These are phyloP conservation scores for Mycena albidolilacea DNA, from an alignment of 768 basidiomycete species.

Conservation along the genomic window DNA sequence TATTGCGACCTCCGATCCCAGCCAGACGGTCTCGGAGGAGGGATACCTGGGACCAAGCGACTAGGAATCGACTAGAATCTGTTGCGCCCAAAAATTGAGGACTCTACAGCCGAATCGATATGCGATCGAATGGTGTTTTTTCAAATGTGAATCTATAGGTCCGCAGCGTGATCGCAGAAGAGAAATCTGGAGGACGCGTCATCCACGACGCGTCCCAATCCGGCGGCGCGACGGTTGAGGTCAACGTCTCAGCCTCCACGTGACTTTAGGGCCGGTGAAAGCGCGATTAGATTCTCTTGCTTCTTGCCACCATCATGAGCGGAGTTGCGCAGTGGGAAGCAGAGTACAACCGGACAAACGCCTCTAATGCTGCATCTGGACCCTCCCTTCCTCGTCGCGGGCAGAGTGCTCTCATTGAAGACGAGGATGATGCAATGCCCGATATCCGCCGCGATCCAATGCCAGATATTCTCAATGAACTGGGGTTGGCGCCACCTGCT, in stretches of 20 bases:
- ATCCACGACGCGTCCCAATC: no score
- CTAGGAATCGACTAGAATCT: no score
- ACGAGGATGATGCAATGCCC: slow-evolving; percentile 54
- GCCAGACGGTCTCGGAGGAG: no score
- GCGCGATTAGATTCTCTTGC: slow-evolving; percentile 40
- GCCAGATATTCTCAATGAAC: neutral
- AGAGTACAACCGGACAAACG: slow-evolving; percentile 50
- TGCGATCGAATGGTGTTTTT: no score
- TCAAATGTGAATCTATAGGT: no score
- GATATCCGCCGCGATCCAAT: slow-evolving; percentile 36
- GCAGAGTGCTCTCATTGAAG: slow-evolving; percentile 51
- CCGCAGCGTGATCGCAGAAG: no score
- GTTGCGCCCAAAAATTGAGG: no score
- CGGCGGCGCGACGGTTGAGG: no score
- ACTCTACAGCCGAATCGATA: no score
- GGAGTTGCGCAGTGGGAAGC: slow-evolving; percentile 52
- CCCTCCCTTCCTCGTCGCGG: slow-evolving; percentile 51
- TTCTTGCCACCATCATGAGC: slow-evolving; percentile 21
- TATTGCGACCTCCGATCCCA: no score
- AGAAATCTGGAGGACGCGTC: no score
- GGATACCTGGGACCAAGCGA: no score
- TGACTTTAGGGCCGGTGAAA: slow-evolving; percentile 49
- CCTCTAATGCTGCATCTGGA: slow-evolving; percentile 33
- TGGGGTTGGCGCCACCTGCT: neutral
- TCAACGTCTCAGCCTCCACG: neutral